Evolutionary conservation across 2,329 filamentous ascomycete species (phyloP).

Genomic region (Chaetomiaceae sp.): DNA sequence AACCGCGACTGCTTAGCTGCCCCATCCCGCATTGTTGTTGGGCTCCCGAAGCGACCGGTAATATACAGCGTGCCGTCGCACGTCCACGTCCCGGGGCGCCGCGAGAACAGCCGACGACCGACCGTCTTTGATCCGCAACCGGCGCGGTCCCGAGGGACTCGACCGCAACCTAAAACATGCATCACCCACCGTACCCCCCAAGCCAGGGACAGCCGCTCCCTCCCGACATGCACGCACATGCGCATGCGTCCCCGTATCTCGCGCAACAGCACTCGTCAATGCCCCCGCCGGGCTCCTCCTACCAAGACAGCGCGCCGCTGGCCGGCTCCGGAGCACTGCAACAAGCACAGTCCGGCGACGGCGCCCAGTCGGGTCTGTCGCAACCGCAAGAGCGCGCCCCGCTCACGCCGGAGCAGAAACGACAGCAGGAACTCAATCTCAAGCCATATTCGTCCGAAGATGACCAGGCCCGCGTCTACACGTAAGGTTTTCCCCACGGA

Average conservation of each 20-base stretch:
- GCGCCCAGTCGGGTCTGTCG: conserved; percentile 11
- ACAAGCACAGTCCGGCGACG: conserved; percentile 19
- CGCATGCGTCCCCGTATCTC: conserved; percentile 15
- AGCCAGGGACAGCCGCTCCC: conserved; percentile 16
- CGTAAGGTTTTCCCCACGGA: conserved; percentile 17
- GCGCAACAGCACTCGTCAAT: conserved; percentile 22
- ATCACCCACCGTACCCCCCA: conserved; percentile 21
- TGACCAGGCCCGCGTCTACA: conserved; percentile 23
- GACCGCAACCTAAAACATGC: conserved; percentile 17
- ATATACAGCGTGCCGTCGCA: neutral
- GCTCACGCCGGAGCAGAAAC: conserved; percentile 25
- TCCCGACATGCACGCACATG: conserved; percentile 19
- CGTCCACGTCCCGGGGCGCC: neutral
- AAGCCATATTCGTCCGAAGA: conserved; percentile 25
- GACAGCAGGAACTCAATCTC: conserved; percentile 23
- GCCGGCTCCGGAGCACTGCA: conserved; percentile 19
- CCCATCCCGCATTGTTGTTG: no score
- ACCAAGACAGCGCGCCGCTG: conserved; percentile 20
- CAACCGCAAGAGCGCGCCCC: conserved; percentile 19
- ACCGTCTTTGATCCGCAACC: conserved; percentile 1
- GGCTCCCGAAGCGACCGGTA: no score
- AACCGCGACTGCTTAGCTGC: neutral
- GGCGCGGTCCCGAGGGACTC: conserved; percentile 15
- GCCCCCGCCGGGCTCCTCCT: conserved; percentile 20
- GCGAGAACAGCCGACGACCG: neutral